These are phyloP conservation scores for Backusella mclennaniae DNA, from an alignment of 192 early-diverging fungal species.

Conservation along the genomic window DNA sequence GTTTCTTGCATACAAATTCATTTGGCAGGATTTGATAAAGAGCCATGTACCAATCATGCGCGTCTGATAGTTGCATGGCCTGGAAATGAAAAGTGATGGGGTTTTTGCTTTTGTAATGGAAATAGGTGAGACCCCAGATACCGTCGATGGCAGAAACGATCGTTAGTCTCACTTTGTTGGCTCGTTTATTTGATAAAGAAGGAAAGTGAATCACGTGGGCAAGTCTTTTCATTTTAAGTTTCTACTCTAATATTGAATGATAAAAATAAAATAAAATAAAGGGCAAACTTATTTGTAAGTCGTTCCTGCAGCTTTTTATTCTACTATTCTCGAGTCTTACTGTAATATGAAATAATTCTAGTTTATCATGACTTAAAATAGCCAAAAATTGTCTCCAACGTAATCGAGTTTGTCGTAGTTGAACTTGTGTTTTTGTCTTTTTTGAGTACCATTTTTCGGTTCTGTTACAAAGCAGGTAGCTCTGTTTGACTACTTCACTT, in stretches of 20 bases:
- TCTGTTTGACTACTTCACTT: not conserved
- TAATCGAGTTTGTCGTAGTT: conserved; percentile 6
- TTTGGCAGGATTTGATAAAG: not conserved
- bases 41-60: conserved; percentile 3
- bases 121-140: conserved; percentile 2
- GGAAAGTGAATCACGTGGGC: not conserved
- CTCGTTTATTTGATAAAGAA: not conserved
- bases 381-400: conserved; percentile 3
- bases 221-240: not conserved
- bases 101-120: not conserved
- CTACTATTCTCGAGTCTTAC: not conserved
- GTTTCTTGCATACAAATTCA: not conserved
- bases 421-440: not conserved
- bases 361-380: not conserved
- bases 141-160: not conserved
- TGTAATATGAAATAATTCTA: conserved; percentile 15
- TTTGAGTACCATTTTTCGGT: conserved; percentile 2
- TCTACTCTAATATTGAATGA: not conserved
- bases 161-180: not conserved
- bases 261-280: not conserved
- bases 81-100: conserved; percentile 6
- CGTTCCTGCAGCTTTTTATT: not conserved
- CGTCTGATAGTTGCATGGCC: not conserved
- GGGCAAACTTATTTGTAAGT: not conserved
- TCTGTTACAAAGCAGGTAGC: not conserved